Evolutionary conservation across 148 eudicot genomes (phyloP).

Genomic region (Rhododendron mucronatum): DNA sequence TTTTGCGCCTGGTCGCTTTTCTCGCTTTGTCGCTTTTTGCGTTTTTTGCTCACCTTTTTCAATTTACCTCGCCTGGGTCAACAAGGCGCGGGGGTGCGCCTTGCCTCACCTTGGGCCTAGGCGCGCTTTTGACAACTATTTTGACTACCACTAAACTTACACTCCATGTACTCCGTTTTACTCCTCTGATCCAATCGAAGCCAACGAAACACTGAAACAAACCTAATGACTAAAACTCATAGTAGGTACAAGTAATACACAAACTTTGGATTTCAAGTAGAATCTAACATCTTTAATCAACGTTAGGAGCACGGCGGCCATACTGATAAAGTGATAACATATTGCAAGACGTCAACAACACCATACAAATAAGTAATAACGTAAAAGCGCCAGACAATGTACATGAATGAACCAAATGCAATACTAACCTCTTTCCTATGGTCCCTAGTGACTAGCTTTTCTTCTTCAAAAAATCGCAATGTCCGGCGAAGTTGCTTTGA

Average conservation of each 20-base stretch:
- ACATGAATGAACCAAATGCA: slow-evolving; percentile 7
- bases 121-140: too few species aligned
- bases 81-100: too few species aligned
- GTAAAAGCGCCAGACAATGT: background rate
- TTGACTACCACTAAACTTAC: background rate
- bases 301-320: background rate
- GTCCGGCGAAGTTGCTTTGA: slow-evolving; percentile 92
- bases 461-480: slow-evolving; percentile 92
- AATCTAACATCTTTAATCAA: background rate
- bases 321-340: too few species aligned
- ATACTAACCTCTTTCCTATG: slow-evolving; percentile 82
- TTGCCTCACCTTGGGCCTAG: too few species aligned
- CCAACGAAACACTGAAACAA: background rate
- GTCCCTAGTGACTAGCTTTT: slow-evolving; percentile 83
- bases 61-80: too few species aligned
- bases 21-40: too few species aligned
- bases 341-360: background rate
- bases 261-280: background rate
- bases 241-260: background rate
- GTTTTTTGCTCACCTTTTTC: too few species aligned
- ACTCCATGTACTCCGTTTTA: background rate
- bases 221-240: background rate
- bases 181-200: background rate
- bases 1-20: too few species aligned
- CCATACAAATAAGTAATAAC: background rate